Percentiles rank a stretch among this genome's conserved stretches.
phyloP scores from a whole-genome alignment of 2,329 filamentous ascomycete genomes.

The Fusarium gaditjirri region DNA sequence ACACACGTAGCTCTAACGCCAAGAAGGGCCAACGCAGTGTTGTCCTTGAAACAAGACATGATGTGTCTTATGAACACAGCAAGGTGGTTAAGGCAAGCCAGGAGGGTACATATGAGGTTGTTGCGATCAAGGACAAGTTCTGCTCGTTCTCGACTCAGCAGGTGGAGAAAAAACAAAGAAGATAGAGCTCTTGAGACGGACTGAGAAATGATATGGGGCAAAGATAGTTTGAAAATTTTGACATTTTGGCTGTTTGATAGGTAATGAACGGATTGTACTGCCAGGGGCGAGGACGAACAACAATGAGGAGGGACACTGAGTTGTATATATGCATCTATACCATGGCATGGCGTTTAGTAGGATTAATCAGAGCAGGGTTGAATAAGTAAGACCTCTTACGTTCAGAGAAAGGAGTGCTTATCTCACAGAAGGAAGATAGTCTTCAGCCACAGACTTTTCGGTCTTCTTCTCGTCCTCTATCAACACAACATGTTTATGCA shows the following conservation, averaged over 20 bases:
- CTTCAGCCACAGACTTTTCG: background rate
- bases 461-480: background rate
- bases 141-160: conserved; percentile 86
- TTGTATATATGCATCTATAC: conserved; percentile 52
- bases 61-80: conserved; percentile 81
- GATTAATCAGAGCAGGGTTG: conserved; percentile 40
- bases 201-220: background rate
- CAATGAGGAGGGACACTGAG: conserved; percentile 34
- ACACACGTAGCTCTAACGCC: conserved; percentile 88
- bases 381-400: conserved; percentile 35
- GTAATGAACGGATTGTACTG: conserved; percentile 30
- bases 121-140: conserved; percentile 92
- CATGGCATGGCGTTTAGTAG: conserved; percentile 52
- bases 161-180: conserved; percentile 61
- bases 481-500: background rate
- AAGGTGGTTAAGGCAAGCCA: conserved; percentile 88
- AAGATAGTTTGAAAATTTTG: conserved; percentile 30
- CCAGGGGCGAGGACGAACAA: conserved; percentile 20
- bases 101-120: conserved; percentile 97
- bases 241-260: conserved; percentile 29
- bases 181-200: conserved; percentile 29
- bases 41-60: conserved; percentile 90
- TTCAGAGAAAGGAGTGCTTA: background rate
- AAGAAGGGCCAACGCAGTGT: conserved; percentile 80
- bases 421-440: background rate